These are phyloP conservation scores for Malus sylvestris DNA, from an alignment of 306 rosid species.

Conservation along the genomic window DNA sequence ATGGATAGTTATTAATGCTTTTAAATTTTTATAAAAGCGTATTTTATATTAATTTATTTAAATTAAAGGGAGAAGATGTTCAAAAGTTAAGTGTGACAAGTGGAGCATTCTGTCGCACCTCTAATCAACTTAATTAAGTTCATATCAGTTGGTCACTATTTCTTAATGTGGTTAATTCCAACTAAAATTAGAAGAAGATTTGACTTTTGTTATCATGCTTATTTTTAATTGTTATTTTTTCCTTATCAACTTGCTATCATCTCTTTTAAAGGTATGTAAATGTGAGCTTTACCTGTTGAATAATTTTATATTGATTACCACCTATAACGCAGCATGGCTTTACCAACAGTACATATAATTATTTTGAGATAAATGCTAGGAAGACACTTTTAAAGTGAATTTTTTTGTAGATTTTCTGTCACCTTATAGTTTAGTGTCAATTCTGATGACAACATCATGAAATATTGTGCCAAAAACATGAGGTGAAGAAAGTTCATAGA, in stretches of 20 bases:
- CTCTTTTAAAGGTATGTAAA: background rate
- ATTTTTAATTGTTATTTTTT: too few relatives aligned
- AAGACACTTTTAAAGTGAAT: too few relatives aligned
- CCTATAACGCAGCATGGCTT: constrained; percentile 36
- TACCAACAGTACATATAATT: background rate
- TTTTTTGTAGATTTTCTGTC: too few relatives aligned
- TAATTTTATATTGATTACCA: constrained; percentile 21
- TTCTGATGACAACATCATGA: too few relatives aligned
- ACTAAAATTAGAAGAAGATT: background rate
- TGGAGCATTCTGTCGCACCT: background rate
- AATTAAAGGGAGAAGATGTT: too few relatives aligned
- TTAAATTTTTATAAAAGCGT: too few relatives aligned
- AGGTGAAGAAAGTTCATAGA: rapidly evolving
- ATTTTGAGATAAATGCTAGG: too few relatives aligned
- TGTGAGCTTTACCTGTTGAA: background rate
- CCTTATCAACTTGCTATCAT: background rate
- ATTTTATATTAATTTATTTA: too few relatives aligned
- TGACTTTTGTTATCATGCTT: background rate
- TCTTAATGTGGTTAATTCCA: background rate
- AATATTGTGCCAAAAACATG: too few relatives aligned
- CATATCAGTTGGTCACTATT: background rate
- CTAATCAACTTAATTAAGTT: background rate
- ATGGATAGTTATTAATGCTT: background rate
- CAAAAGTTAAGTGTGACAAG: too few relatives aligned
- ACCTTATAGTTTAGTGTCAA: too few relatives aligned